Evolutionary conservation across 495 filamentous ascomycete species (phyloP), one percentile per base, ranked within the genome.

Genomic region (Hypomontagnella submonticulosa): DNA sequence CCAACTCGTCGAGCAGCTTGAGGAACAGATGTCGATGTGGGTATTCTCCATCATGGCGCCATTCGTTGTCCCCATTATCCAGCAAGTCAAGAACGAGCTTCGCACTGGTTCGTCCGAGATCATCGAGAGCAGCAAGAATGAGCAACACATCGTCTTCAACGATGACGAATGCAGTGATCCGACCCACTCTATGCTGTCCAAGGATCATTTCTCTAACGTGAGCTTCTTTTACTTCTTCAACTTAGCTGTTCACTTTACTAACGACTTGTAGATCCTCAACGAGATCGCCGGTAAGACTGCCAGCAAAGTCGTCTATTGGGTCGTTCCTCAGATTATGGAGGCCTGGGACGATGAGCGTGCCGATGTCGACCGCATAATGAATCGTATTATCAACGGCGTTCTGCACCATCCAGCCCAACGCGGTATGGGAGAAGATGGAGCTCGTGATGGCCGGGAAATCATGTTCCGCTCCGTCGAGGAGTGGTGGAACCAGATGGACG

Each of bases 101-200:
- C 86, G 87, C 38, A 92, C 89, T 1, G 92, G 92, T 7, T 90
- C 91, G n/a, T 85, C 84, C 1, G 92, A 96, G 72, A 87, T 97
- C 62, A 97, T 97, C 57, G 83, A 89, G 61, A 89, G 84, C 74
- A 90, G 89, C 72, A 83, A 87, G 71, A 84, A 90, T 38, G 87
- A 92, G 73, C 93, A 97, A 74, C 86, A 88, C 63, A 84, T 92
- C 52, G 92, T 97, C 23, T 97, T 96, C 76, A 70, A 89, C n/a
- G 88, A 97, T 65, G 88, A 93, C 63, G 42, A 79, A 36, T 89
- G 75, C 48, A 84, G 85, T 16, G 88, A 97, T 71, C 93, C 93
- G 6, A 97, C 93, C 8, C 93, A 97, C 74, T 93, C 90, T n/a
- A 97, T 97, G 93, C 84, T 97, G 15, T 91, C 90, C 41, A 97